Evolutionary conservation across 2,329 filamentous ascomycete species (phyloP).

Genomic region (Stylonectria norvegica): DNA sequence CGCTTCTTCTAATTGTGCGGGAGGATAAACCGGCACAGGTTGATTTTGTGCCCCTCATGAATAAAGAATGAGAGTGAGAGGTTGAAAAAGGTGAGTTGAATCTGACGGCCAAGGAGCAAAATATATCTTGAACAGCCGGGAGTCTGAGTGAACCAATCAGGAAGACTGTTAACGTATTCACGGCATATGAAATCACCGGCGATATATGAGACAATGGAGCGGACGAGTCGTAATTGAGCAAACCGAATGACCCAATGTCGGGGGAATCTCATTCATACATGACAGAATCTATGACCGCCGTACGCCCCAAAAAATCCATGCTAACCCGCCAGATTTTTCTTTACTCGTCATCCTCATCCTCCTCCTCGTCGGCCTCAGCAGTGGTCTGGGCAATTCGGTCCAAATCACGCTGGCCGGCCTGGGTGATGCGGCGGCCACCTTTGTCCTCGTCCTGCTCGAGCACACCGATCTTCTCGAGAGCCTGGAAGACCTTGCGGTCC

Average conservation of each 20-base stretch:
- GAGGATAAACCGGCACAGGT: too few species aligned
- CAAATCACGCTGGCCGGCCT: slow-evolving; percentile 97
- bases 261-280: slow-evolving; percentile 42
- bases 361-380: slow-evolving; percentile 67
- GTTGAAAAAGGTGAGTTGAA: too few species aligned
- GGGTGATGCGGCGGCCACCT: slow-evolving; percentile 96
- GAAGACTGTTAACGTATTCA: too few species aligned
- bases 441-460: slow-evolving; percentile 97
- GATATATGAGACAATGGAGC: too few species aligned
- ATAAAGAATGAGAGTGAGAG: too few species aligned
- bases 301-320: slow-evolving; percentile 38
- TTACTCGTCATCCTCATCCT: slow-evolving; percentile 65
- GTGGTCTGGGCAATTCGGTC: slow-evolving; percentile 89
- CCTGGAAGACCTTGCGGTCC: slow-evolving; percentile 96
- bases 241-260: slow-evolving; percentile 37
- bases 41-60: too few species aligned
- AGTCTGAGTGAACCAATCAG: too few species aligned
- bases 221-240: slow-evolving; percentile 33
- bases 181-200: too few species aligned
- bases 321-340: slow-evolving; percentile 23
- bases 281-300: slow-evolving; percentile 38
- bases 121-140: too few species aligned
- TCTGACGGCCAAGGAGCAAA: too few species aligned
- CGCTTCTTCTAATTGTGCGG: too few species aligned
- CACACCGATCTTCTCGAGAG: slow-evolving; percentile 98